Evolutionary conservation across 2,329 filamentous ascomycete species (phyloP).

Genomic region (Claviceps sp.): DNA sequence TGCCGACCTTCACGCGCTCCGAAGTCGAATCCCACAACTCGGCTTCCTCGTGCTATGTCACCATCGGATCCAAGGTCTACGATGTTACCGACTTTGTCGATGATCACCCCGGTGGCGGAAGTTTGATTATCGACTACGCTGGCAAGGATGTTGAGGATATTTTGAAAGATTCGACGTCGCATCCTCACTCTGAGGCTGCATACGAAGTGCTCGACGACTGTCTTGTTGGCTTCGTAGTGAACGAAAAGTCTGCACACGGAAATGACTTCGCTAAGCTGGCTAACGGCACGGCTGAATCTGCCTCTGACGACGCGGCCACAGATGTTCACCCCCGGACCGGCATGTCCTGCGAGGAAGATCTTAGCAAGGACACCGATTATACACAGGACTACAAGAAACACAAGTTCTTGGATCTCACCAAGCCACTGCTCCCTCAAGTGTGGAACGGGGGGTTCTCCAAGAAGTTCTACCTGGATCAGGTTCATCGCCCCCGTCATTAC

Average conservation of each 20-base stretch:
- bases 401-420: slow-evolving; percentile 85
- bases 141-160: slow-evolving; percentile 78
- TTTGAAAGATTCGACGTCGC: slow-evolving; percentile 69
- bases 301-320: slow-evolving; percentile 16
- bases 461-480: slow-evolving; percentile 92
- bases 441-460: slow-evolving; percentile 83
- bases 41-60: slow-evolving; percentile 80
- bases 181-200: slow-evolving; percentile 80
- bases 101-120: slow-evolving; percentile 79
- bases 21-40: slow-evolving; percentile 75
- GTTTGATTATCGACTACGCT: slow-evolving; percentile 78
- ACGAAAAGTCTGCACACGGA: slow-evolving; percentile 33
- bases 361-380: slow-evolving; percentile 73
- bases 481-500: slow-evolving; percentile 92
- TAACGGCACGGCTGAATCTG: slow-evolving; percentile 16
- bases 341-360: slow-evolving; percentile 78
- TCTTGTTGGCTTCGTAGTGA: slow-evolving; percentile 65
- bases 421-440: slow-evolving; percentile 74
- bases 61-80: slow-evolving; percentile 79
- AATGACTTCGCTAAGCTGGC: slow-evolving; percentile 12
- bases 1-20: slow-evolving; percentile 69
- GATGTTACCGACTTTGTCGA: slow-evolving; percentile 87
- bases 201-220: slow-evolving; percentile 90
- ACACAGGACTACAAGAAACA: slow-evolving; percentile 68
- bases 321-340: slow-evolving; percentile 54